Base-by-base conservation (phyloP, 495 filamentous ascomycete species). In the Astrocystis sublimbata region DNA sequence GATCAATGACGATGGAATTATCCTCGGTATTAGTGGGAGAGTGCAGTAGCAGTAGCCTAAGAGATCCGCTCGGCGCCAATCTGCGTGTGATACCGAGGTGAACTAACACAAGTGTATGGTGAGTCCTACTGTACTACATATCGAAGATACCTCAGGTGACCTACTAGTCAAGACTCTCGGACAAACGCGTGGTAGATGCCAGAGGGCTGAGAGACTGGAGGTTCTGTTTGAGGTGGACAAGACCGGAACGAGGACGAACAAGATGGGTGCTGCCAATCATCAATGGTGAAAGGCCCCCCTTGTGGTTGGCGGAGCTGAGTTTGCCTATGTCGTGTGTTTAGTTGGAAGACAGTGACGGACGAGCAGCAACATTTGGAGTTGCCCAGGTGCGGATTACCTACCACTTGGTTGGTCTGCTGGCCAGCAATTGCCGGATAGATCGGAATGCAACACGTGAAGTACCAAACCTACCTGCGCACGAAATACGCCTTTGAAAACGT, bases 1-100 rank as follows among this genome's bases (percentile, higher is more conserved):
- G 46, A n/a, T 49, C 46, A 49, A 56, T 56, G 52, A 56, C 36
- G 52, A 42, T 36, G 35, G 52, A 30, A 55, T 55, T 40, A 28
- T 30, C 24, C 15, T 33, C 33, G 13, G n/a, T n/a, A n/a, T n/a
- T n/a, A n/a, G n/a, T n/a, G n/a, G n/a, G n/a, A 49, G 45, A 3
- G 45, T 49, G 45, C 45, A 51, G 47, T 10, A 52, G 30, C n/a
- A n/a, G n/a, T n/a, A n/a, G n/a, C 30, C 49, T 17, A 52, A 15
- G 26, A 17, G n/a, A 12, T 30, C 49, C n/a, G 49, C 19, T 28
- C 24, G 33, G 42, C 12, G 26, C 33, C 51, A 38, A 36, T 56
- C 30, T n/a, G n/a, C 51, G 13, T 56, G 36, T 36, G 30, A 56
- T n/a, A 3, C 19, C 31, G 23, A 28, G 42, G 19, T 13, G 52